Evolutionary conservation across 108 stramenopile genomes (phyloP).

Genomic region (Conticribra weissflogii): DNA sequence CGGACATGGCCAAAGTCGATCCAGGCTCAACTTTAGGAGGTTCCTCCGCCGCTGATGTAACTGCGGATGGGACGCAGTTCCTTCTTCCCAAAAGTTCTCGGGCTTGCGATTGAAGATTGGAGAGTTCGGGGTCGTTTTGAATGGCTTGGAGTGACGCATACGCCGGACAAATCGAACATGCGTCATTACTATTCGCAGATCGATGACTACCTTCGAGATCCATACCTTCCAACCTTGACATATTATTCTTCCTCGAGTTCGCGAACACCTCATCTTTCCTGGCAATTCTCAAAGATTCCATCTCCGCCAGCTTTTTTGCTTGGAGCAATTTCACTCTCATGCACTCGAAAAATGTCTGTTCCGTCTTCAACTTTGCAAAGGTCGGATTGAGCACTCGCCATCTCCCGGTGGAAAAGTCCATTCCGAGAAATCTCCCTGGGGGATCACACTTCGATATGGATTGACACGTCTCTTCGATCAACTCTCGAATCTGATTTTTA

Average conservation of each 20-base stretch:
- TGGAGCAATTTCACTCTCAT: slow-evolving; percentile 13
- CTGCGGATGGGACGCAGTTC: too few species aligned
- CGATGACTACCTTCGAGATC: too few species aligned
- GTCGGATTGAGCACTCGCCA: slow-evolving; percentile 33
- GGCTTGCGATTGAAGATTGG: not conserved
- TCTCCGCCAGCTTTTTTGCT: not conserved
- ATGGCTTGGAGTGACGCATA: not conserved
- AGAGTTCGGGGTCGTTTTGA: not conserved
- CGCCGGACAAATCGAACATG: not conserved
- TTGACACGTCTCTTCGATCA: slow-evolving; percentile 15
- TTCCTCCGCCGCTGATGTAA: too few species aligned
- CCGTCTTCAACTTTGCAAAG: slow-evolving; percentile 32
- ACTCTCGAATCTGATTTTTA: slow-evolving; percentile 16
- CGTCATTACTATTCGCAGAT: too few species aligned
- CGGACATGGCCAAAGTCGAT: not conserved
- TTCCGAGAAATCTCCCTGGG: slow-evolving; percentile 36
- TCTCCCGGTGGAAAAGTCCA: slow-evolving; percentile 39
- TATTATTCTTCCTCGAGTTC: too few species aligned
- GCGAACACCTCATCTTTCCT: too few species aligned
- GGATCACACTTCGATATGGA: slow-evolving; percentile 37
- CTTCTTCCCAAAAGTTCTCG: not conserved
- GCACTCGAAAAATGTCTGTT: slow-evolving; percentile 42
- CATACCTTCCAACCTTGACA: too few species aligned
- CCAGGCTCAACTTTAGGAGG: not conserved
- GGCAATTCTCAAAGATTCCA: not conserved